phyloP scores from a whole-genome alignment of 179 eudicot genomes.

The Beta lomatogona region DNA sequence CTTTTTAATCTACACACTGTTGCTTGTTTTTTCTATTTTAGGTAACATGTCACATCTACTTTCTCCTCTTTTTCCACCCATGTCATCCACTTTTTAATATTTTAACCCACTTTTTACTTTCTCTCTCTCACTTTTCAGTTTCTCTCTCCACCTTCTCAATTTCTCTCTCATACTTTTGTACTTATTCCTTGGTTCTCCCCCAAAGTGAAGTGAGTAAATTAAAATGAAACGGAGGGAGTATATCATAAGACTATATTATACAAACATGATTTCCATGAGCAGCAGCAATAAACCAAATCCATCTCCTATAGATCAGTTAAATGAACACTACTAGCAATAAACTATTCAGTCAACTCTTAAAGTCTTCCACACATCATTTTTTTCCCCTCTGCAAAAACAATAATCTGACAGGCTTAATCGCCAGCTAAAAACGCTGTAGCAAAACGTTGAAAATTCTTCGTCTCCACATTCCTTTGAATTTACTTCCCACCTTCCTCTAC shows the following conservation, averaged over 20 bases:
- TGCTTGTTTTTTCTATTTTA: no score
- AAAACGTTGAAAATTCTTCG: constrained; percentile 14
- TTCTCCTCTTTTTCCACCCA: no score
- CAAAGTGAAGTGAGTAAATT: no score
- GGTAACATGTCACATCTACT: no score
- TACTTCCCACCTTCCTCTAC: background rate
- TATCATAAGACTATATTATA: background rate
- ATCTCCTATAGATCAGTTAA: background rate
- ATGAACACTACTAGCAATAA: background rate
- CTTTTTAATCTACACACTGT: no score
- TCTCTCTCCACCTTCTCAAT: no score
- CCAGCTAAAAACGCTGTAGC: background rate
- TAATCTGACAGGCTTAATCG: background rate
- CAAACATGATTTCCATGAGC: background rate
- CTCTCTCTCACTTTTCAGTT: no score
- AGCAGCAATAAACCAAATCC: background rate
- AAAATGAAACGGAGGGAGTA: no score
- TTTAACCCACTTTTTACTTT: no score
- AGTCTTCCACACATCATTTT: background rate
- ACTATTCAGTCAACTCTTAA: constrained; percentile 5
- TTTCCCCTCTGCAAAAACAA: background rate
- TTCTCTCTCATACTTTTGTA: no score
- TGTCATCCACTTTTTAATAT: no score
- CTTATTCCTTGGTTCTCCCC: no score
- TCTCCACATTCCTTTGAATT: background rate